Base-by-base conservation (phyloP, 306 rosid species). In the Trifolium fragiferum region DNA sequence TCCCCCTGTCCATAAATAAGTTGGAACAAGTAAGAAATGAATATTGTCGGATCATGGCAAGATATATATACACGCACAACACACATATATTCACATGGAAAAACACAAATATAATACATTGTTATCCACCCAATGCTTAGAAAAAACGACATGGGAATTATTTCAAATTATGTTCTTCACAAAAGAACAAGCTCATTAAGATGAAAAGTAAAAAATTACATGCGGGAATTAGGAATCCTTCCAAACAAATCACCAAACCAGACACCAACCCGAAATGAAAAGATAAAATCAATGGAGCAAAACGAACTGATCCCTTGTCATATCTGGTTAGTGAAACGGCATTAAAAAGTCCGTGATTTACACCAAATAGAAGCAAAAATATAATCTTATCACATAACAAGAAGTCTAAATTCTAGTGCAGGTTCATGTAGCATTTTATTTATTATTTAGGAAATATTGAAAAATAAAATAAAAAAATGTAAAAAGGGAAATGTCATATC, bases 1-100 rank as follows among this genome's bases (percentile, higher is more conserved):
- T 89, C 98, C 30, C 96, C 98, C 96, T 92, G 71, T 58, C 47
- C 81, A 75, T 68, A 63, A 54, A 77, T 70, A 53, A 66, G 61
- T 49, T 23, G 64, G 49, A 66, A 50, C 44, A 63, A 18, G 64
- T 7, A 63, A 33, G 46, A 82, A 16, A 63, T 47, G 55, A n/a
- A 51, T 14, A 80, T 5, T 19, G 33, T 69, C 55, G 59, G 70
- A 65, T 65, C 71, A 50, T 73, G 32, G 14, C 68, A 57, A 78
- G 66, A 78, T 20, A 75, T 2, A 50, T 57, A 67, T 54, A 19
- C 72, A 78, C 49, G 66, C 3, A 63, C 35, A n/a, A n/a, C n/a
- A n/a, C n/a, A n/a, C n/a, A n/a, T n/a, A n/a, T n/a, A n/a, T n/a
- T n/a, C n/a, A n/a, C n/a, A n/a, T n/a, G n/a, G n/a, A n/a, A n/a